Conservation (phyloP, 192 early-diverging fungal genomes). For the Geranomyces variabilis region DNA sequence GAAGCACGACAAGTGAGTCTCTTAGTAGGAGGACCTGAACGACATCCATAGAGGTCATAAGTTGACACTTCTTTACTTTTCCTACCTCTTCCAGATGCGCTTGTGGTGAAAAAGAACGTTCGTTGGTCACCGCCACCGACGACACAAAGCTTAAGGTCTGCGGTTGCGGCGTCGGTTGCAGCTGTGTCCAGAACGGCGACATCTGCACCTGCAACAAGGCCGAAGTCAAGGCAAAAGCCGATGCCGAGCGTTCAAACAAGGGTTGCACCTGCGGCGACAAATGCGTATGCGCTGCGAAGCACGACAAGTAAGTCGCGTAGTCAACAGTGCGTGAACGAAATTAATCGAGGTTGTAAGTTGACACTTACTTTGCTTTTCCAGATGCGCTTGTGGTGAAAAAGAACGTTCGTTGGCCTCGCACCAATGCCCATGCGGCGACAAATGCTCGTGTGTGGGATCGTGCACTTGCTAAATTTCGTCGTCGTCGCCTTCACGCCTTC, state of each 20-base stretch:
- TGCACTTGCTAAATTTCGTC: not conserved
- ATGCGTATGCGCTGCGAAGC: conserved; percentile 10
- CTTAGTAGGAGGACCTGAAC: too few species aligned
- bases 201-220: conserved; percentile 20
- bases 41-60: too few species aligned
- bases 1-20: conserved; percentile 15
- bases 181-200: not conserved
- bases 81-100: conserved; percentile 1
- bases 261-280: conserved; percentile 1
- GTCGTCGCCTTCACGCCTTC: too few species aligned
- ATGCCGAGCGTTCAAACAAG: not conserved
- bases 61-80: not conserved
- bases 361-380: not conserved
- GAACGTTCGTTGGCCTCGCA: not conserved
- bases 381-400: conserved; percentile 10
- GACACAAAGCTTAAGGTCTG: conserved; percentile 14
- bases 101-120: conserved; percentile 7
- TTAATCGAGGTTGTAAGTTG: too few species aligned
- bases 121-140: not conserved
- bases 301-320: conserved; percentile 14
- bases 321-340: too few species aligned
- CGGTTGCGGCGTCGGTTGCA: conserved; percentile 21
- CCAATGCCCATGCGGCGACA: not conserved
- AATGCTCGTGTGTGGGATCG: not conserved
- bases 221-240: conserved; percentile 20